Conservation (phyloP, 1,139 yeast species). For the Blastobotrys raffinosifermentans region DNA sequence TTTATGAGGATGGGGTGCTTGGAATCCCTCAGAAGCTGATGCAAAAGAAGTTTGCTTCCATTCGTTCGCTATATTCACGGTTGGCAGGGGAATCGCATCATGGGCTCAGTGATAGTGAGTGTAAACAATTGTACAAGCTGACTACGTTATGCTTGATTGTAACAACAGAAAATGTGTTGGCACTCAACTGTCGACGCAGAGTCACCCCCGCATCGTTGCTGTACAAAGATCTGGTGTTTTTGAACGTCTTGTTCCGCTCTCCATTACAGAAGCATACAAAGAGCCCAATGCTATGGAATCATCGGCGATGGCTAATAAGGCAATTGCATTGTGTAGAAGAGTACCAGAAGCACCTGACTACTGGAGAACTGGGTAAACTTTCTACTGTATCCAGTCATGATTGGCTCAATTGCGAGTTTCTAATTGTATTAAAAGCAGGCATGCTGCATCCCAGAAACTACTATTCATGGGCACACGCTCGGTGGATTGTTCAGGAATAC, state of each 20-base stretch:
- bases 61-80: slow-evolving; percentile 2
- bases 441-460: slow-evolving; percentile 40
- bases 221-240: slow-evolving; percentile 25
- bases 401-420: slow-evolving; percentile 20
- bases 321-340: no score
- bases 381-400: no score
- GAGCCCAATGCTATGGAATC: slow-evolving; percentile 37
- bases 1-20: slow-evolving; percentile 23
- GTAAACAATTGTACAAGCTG: slow-evolving; percentile 9
- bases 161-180: slow-evolving; percentile 32
- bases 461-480: slow-evolving; percentile 40
- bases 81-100: not conserved
- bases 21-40: slow-evolving; percentile 27
- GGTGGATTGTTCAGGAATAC: slow-evolving; percentile 29
- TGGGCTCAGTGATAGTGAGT: not conserved
- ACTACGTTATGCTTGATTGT: slow-evolving; percentile 27
- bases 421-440: slow-evolving; percentile 32
- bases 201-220: slow-evolving; percentile 15
- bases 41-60: slow-evolving; percentile 13
- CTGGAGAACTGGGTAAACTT: no score
- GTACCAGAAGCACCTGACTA: not conserved
- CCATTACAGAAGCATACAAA: slow-evolving; percentile 35
- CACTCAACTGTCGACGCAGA: slow-evolving; percentile 30
- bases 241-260: slow-evolving; percentile 29
- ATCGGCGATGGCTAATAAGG: slow-evolving; percentile 29